phyloP scores from a whole-genome alignment of 2,329 filamentous ascomycete genomes.

The Botrytis deweyae region DNA sequence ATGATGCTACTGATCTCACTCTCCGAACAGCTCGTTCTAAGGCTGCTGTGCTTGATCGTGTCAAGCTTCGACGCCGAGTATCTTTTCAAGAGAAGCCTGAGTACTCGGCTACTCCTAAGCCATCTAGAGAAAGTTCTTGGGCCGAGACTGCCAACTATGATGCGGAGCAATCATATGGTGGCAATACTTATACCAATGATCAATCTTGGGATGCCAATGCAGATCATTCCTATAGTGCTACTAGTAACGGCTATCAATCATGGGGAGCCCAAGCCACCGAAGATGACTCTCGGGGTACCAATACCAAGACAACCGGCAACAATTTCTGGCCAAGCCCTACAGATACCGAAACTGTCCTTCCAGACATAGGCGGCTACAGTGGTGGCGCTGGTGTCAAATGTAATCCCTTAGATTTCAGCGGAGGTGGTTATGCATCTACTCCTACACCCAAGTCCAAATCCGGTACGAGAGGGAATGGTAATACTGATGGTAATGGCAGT shows the following conservation, averaged over 20 bases:
- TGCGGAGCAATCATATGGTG: neutral
- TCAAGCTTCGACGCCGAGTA: neutral
- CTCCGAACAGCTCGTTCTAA: conserved; percentile 7
- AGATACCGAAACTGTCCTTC: neutral
- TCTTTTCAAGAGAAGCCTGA: neutral
- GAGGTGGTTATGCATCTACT: neutral
- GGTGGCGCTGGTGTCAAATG: neutral
- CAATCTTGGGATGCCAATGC: conserved; percentile 9
- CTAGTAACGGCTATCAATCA: neutral
- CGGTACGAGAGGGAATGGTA: neutral
- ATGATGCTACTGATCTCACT: conserved; percentile 12
- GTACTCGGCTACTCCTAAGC: conserved; percentile 1
- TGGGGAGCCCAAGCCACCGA: neutral
- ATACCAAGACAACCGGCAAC: neutral
- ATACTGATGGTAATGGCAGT: neutral
- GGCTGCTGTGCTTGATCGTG: neutral
- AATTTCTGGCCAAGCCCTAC: neutral
- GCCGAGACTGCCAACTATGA: neutral
- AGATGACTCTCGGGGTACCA: neutral
- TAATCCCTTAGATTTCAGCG: neutral
- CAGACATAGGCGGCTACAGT: neutral
- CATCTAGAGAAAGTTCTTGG: conserved; percentile 1
- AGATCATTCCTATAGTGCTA: neutral
- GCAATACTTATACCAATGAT: neutral
- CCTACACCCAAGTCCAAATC: neutral